Evolutionary conservation across 345 rosid genomes (phyloP), one percentile per base, ranked within the genome.

Genomic region (Hevea brasiliensis): DNA sequence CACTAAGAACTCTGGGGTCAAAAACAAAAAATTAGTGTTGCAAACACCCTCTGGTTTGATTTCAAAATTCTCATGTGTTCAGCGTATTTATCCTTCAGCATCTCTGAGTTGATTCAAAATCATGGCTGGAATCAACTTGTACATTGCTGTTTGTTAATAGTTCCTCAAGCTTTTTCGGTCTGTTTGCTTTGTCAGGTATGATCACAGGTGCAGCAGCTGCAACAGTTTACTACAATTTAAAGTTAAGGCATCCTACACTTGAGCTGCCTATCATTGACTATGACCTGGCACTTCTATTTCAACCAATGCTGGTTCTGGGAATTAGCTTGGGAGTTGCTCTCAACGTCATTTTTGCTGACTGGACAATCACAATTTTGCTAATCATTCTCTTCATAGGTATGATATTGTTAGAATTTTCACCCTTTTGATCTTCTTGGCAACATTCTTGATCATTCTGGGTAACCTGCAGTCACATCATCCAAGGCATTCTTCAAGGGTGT

Each of bases 241-340:
- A 77, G 78, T 73, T 88, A 27, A 85, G 91, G 76, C 97, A 93
- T 81, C 98, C 97, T 0, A 91, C 90, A 2, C 76, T 89, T 74
- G 90, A 88, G 29, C 86, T 87, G 87, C 93, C 97, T 35, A 80
- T 91, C 67, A 88, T 93, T 9, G 98, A 93, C 80, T 91, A 91
- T 75, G 92, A 93, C 84, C 83, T 93, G 60, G 94, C 95, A 0
- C 79, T 91, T 37, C 83, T 93, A 12, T 87, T 93, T 56, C 98
- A 93, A 73, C 98, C 97, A 2, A 91, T 93, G 97, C 84, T 93
- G 24, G 90, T 91, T 88, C 80, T 93, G 42, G 98, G 97, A 41
- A 85, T 93, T 66, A 93, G 98, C 53, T 26, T 89, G 54, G 98
- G 96, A 2, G 98, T 92, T 51, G 80, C 92, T 26, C 87, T 89